A percentile compares a stretch with the other conserved stretches of the same genome.
Conservation (phyloP, 768 basidiomycete genomes). For the Pleurotus cornucopiae region DNA sequence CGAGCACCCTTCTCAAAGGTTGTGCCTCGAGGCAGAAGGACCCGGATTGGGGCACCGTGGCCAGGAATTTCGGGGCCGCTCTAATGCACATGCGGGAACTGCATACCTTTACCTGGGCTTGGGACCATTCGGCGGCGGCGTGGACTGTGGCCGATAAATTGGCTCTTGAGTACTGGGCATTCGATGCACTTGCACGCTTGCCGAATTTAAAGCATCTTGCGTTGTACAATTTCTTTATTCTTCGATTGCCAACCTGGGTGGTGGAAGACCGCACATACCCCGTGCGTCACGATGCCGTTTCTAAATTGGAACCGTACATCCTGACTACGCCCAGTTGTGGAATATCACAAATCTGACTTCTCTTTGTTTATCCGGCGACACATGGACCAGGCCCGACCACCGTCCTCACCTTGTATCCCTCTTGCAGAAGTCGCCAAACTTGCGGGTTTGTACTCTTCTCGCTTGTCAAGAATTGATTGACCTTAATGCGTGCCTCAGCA, state of each 20-base stretch:
- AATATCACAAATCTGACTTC: slow-evolving; percentile 21
- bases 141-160: slow-evolving; percentile 26
- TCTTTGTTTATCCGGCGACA: slow-evolving; percentile 22
- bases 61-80: slow-evolving; percentile 35
- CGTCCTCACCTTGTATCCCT: slow-evolving; percentile 19
- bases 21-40: background rate
- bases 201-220: slow-evolving; percentile 29
- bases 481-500: slow-evolving; percentile 20
- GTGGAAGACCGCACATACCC: slow-evolving; percentile 31
- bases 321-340: slow-evolving; percentile 22
- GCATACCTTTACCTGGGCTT: slow-evolving; percentile 40
- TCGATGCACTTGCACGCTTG: slow-evolving; percentile 25
- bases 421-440: slow-evolving; percentile 20
- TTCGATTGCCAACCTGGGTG: slow-evolving; percentile 19
- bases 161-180: slow-evolving; percentile 34
- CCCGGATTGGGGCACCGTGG: slow-evolving; percentile 13
- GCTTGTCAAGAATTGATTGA: background rate
- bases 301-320: background rate
- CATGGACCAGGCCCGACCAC: slow-evolving; percentile 24
- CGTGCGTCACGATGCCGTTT: slow-evolving; percentile 19
- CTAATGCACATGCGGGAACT: slow-evolving; percentile 38
- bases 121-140: slow-evolving; percentile 19
- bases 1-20: slow-evolving; percentile 33
- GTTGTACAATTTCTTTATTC: slow-evolving; percentile 32
- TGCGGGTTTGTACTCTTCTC: slow-evolving; percentile 20